These are phyloP conservation scores for Zhuliangozyma parablackwelliae DNA, from an alignment of 1,139 yeast species.

Conservation along the genomic window DNA sequence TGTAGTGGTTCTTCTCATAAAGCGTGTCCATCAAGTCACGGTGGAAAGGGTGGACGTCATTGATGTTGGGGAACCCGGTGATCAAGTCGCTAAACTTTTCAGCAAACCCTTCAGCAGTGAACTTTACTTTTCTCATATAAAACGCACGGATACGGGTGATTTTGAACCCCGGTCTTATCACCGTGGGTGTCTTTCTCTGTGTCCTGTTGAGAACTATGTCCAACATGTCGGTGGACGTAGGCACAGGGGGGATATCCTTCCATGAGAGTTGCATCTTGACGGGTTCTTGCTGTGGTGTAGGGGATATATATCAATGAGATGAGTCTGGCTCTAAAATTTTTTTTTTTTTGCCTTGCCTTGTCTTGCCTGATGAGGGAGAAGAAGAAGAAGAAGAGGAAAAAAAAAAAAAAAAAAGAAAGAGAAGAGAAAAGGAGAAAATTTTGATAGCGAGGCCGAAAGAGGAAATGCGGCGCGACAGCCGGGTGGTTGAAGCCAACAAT, in stretches of 20 bases:
- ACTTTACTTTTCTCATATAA: constrained; percentile 95
- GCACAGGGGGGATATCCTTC: constrained; percentile 96
- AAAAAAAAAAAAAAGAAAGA: not conserved
- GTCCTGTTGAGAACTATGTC: constrained; percentile 96
- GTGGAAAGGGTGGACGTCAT: constrained; percentile 98
- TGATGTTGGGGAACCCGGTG: constrained; percentile 89
- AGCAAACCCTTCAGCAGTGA: constrained; percentile 90
- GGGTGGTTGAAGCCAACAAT: too few relatives aligned
- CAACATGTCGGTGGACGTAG: constrained; percentile 86
- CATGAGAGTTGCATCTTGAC: constrained; percentile 84
- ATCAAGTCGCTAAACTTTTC: constrained; percentile 87
- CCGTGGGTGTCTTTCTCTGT: constrained; percentile 97
- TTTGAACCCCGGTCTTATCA: constrained; percentile 92
- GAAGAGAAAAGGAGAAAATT: too few relatives aligned
- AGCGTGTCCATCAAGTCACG: constrained; percentile 96
- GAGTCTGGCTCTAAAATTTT: constrained; percentile 1
- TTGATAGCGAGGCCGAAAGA: too few relatives aligned
- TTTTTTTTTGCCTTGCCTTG: constrained; percentile 2
- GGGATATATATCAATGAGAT: constrained; percentile 1
- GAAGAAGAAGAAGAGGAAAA: too few relatives aligned
- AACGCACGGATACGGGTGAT: constrained; percentile 96
- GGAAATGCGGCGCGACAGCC: too few relatives aligned
- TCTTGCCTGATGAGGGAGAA: not conserved
- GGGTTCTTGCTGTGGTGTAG: not conserved
- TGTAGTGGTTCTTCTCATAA: constrained; percentile 96